Conservation (phyloP, 805 yeast genomes). For the Metschnikowia colocasiae region DNA sequence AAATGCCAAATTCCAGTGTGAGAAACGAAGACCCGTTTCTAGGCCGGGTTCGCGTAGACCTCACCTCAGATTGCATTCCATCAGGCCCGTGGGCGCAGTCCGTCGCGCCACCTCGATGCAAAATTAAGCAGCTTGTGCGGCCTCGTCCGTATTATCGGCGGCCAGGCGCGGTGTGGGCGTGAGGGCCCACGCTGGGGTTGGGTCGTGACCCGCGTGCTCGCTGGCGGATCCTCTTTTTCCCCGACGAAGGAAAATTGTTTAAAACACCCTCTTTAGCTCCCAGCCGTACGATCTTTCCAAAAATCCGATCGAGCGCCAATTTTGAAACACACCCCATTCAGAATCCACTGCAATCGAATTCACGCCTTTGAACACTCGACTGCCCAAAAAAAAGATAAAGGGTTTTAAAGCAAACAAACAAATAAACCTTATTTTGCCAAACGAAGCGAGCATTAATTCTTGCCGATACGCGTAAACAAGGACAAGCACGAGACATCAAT, state of each 20-base stretch:
- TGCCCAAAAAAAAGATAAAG: neutral
- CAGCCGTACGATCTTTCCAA: neutral
- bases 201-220: constrained; percentile 2
- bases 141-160: neutral
- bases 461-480: constrained; percentile 4
- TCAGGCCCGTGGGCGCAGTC: neutral
- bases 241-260: neutral
- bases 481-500: neutral
- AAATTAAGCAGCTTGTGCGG: neutral
- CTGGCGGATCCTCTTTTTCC: neutral
- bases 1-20: neutral
- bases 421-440: neutral
- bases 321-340: neutral
- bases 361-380: neutral
- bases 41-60: neutral
- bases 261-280: neutral
- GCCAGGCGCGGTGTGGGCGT: neutral
- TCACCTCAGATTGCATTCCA: neutral
- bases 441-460: neutral
- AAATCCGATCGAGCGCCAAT: neutral
- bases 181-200: neutral
- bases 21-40: neutral
- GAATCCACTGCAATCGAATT: neutral
- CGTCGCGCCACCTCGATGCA: neutral
- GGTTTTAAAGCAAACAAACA: neutral